phyloP scores from a whole-genome alignment of 805 yeast species.

The Metschnikowia borealis region DNA sequence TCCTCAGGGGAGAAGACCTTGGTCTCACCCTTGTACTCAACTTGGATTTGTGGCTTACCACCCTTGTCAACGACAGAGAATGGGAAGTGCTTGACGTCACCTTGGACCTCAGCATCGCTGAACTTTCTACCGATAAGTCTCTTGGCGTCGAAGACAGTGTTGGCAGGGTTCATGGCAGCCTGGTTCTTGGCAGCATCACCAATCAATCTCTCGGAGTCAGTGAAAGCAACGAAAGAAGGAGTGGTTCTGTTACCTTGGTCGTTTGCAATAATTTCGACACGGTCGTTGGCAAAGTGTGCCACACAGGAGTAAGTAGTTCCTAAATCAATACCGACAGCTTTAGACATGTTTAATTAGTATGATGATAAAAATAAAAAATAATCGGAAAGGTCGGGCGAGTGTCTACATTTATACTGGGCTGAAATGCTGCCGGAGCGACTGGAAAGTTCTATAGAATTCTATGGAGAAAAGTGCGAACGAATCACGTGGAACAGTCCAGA shows the following conservation, averaged over 20 bases:
- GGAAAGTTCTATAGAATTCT: conserved; percentile 18
- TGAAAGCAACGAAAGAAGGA: conserved; percentile 32
- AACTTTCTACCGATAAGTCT: conserved; percentile 31
- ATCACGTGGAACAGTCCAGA: conserved; percentile 9
- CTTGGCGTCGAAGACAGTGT: conserved; percentile 33
- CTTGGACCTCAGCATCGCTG: conserved; percentile 26
- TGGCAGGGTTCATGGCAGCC: conserved; percentile 32
- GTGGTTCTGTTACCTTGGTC: conserved; percentile 35
- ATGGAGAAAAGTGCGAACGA: conserved; percentile 5
- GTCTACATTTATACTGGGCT: conserved; percentile 5
- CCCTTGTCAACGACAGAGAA: conserved; percentile 28
- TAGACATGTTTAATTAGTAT: conserved; percentile 20
- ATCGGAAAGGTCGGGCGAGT: not conserved
- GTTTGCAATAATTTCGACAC: conserved; percentile 31
- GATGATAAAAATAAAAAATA: conserved; percentile 6
- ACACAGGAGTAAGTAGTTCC: conserved; percentile 34
- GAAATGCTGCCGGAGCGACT: conserved; percentile 4
- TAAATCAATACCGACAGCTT: conserved; percentile 32
- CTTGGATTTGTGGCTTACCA: conserved; percentile 29
- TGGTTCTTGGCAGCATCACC: conserved; percentile 35
- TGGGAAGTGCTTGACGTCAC: conserved; percentile 31
- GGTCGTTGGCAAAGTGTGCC: conserved; percentile 31
- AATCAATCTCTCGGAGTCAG: conserved; percentile 31
- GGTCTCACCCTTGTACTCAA: conserved; percentile 32
- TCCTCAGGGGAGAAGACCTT: conserved; percentile 32